Evolutionary conservation across 441 rosid species (phyloP), one percentile per base, ranked within the genome.

Genomic region (Kokia cookei): DNA sequence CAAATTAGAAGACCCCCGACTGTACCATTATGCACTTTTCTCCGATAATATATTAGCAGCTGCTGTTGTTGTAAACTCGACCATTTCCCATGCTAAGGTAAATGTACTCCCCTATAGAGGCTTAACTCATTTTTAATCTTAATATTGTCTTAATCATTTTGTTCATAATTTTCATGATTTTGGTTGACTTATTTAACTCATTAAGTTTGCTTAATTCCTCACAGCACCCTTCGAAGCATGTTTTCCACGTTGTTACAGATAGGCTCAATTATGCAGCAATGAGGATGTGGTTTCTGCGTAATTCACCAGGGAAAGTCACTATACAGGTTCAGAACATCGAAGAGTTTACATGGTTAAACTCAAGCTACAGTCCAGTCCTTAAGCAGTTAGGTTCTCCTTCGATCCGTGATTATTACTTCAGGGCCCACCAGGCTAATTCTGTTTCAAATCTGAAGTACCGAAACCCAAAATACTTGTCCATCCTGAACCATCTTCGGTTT

Each of bases 311-410:
- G 58, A 82, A 77, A 67, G 96, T 89, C 69, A 70, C 90, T 2
- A 67, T 89, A 79, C 88, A 91, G 88, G 91, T 91, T 73, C 94
- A 89, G 88, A 86, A 82, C 74, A 78, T 91, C 51, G 91, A 91
- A 74, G 92, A 91, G 50, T 91, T 90, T 76, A 82, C 92, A 50
- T 93, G 99, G 99, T 83, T 96, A 83, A 93, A 93, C 76, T 78
- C 97, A 32, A 96, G 94, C 81, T 96, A 96, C 82, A 93, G 99
- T 83, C 98, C 99, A 61, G 97, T 96, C 72, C 97, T 92, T 54
- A 89, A 88, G 86, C 98, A 96, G 84, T 79, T 96, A 79, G 87
- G 87, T 73, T 96, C 98, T 76, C 88, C 77, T 51, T 84, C 97
- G 17, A 93, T 90, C 93, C 88, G 91, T 70, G 91, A 96, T 70